Evolutionary conservation across 805 yeast species (phyloP), one percentile per base, ranked within the genome.

Genomic region (Brettanomyces naardenensis): DNA sequence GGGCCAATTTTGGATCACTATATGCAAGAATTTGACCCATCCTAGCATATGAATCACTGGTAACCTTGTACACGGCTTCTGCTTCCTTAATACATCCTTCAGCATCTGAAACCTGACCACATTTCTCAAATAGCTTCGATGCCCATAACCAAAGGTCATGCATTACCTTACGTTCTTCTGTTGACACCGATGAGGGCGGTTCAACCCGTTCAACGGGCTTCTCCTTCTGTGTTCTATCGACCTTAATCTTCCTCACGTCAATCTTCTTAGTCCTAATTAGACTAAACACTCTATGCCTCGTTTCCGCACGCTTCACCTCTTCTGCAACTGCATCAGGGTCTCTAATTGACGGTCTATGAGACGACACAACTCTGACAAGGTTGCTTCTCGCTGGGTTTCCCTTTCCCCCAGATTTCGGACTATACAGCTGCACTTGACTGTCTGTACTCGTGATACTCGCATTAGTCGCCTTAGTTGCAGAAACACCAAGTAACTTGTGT

Each of bases 121-220:
- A 67, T 41, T 73, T 71, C 48, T 72, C 61, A 52, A 85, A 87
- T 20, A 86, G 60, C 27, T 70, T 68, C 1, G 87, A 69, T 0
- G 85, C 69, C 73, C 87, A 75, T 35, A 88, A 54, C 95, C 96
- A 88, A 19, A 85, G 51, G 25, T 67, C 66, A 48, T 79, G 86
- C 33, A 78, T 52, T 7, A 75, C 49, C 19, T 48, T 54, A 33
- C 26, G 25, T 31, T 31, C 34, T 7, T 13, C 6, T 19, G n/a
- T n/a, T n/a, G n/a, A n/a, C n/a, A n/a, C n/a, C n/a, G n/a, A n/a
- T n/a, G n/a, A n/a, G n/a, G n/a, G n/a, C n/a, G n/a, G n/a, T n/a
- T n/a, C 26, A 23, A 23, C 11, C 26, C 11, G 26, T 11, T 7
- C 10, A 9, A 23, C 26, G 7, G 7, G 26, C 11, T 11, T 11